phyloP scores from a whole-genome alignment of 2,329 filamentous ascomycete genomes.

The Pseudocercospora pini-densiflorae region DNA sequence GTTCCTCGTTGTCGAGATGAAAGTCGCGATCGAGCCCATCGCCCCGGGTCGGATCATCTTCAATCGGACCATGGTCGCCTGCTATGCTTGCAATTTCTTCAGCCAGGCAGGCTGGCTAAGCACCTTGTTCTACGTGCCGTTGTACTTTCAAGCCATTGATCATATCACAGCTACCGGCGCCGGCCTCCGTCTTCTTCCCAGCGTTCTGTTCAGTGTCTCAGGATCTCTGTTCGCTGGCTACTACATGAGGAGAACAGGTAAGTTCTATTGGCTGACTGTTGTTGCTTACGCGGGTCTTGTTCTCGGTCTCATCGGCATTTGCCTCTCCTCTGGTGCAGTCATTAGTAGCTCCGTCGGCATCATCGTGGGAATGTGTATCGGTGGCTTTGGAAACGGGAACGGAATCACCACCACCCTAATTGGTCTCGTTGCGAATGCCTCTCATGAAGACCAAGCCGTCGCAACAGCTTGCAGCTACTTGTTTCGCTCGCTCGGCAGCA shows the following conservation, averaged over 20 bases:
- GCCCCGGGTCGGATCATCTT: slow-evolving; percentile 76
- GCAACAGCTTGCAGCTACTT: slow-evolving; percentile 80
- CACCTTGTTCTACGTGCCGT: slow-evolving; percentile 72
- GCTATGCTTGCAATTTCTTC: slow-evolving; percentile 75
- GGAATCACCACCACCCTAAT: slow-evolving; percentile 75
- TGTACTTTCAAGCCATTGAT: slow-evolving; percentile 77
- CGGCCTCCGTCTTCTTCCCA: slow-evolving; percentile 69
- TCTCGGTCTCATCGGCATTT: slow-evolving; percentile 60
- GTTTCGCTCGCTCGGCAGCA: slow-evolving; percentile 73
- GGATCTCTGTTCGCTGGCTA: slow-evolving; percentile 69
- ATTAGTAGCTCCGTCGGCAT: slow-evolving; percentile 57
- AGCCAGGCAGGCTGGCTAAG: slow-evolving; percentile 64
- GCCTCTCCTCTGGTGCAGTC: slow-evolving; percentile 62
- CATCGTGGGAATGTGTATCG: slow-evolving; percentile 60
- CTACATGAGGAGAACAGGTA: slow-evolving; percentile 71
- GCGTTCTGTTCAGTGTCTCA: slow-evolving; percentile 63
- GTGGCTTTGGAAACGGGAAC: slow-evolving; percentile 60
- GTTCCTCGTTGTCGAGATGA: slow-evolving; percentile 72
- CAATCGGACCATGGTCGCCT: slow-evolving; percentile 66
- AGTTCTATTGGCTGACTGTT: slow-evolving; percentile 72
- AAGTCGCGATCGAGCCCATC: slow-evolving; percentile 71
- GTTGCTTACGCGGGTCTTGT: slow-evolving; percentile 59
- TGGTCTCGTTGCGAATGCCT: slow-evolving; percentile 71
- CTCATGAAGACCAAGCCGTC: slow-evolving; percentile 70
- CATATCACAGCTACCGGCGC: slow-evolving; percentile 66